These are phyloP conservation scores for Mycosphaerella sp. DNA, from an alignment of 2,329 filamentous ascomycete species.

Conservation along the genomic window DNA sequence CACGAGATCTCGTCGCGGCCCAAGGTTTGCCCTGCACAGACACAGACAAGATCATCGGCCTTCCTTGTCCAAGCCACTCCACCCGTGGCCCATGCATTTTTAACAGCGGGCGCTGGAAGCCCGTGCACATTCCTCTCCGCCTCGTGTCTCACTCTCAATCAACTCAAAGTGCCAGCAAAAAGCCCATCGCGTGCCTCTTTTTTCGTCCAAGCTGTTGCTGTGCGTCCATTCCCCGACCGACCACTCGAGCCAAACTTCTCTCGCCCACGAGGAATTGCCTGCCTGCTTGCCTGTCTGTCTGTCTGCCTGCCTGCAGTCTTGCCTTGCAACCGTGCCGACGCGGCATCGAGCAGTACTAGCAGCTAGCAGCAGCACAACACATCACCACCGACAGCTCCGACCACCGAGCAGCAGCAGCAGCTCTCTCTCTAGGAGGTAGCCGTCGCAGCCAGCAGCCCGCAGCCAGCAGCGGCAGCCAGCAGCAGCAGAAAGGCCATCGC, in stretches of 20 bases:
- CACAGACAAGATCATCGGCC: neutral
- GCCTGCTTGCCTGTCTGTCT: neutral
- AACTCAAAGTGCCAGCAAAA: neutral
- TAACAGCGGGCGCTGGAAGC: too few relatives aligned
- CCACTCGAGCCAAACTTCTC: too few relatives aligned
- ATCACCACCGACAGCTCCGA: neutral
- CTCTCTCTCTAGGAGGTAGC: too few relatives aligned
- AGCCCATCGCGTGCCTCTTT: conserved; percentile 6
- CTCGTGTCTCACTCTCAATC: conserved; percentile 4
- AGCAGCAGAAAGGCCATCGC: neutral
- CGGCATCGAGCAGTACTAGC: neutral
- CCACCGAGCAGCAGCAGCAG: neutral
- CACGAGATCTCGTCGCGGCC: neutral
- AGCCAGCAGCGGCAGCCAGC: too few relatives aligned
- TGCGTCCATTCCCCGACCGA: neutral
- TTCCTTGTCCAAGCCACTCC: conserved; percentile 4
- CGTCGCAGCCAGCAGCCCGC: too few relatives aligned
- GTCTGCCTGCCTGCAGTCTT: conserved; percentile 1
- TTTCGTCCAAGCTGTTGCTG: neutral
- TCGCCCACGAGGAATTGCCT: too few relatives aligned
- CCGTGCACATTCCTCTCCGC: neutral
- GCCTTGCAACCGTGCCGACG: conserved; percentile 5
- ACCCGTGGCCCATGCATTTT: conserved; percentile 1
- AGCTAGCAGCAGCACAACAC: neutral
- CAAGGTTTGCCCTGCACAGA: neutral